Conservation (phyloP, 768 basidiomycete genomes). For the Peribolospora kevripleyi region DNA sequence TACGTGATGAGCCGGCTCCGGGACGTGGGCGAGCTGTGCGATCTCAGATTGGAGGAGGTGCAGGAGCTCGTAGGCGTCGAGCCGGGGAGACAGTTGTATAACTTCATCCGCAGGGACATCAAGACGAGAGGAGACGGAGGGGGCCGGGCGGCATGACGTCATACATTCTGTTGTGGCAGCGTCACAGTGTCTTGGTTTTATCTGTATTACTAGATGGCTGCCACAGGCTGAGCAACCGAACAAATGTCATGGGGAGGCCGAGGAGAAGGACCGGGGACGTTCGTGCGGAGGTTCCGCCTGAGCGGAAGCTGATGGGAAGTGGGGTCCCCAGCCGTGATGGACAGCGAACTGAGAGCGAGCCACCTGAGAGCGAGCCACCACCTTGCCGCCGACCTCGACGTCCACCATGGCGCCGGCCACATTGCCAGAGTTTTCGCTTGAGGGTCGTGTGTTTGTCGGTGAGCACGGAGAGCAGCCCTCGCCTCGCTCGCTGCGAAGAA, state of each 20-base stretch:
- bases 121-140: neutral
- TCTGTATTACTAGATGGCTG: neutral
- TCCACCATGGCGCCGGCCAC: too few species aligned
- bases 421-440: too few species aligned
- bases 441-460: too few species aligned
- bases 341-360: too few species aligned
- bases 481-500: too few species aligned
- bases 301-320: neutral
- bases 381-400: too few species aligned
- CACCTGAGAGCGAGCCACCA: too few species aligned
- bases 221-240: neutral
- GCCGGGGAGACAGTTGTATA: constrained; percentile 51
- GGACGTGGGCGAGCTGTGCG: constrained; percentile 42
- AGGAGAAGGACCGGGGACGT: neutral
- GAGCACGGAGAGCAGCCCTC: too few species aligned
- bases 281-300: neutral
- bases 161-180: neutral
- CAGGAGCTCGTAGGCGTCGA: constrained; percentile 56
- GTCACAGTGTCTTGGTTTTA: too few species aligned
- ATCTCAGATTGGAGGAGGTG: constrained; percentile 34
- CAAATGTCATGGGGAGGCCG: neutral
- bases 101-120: constrained; percentile 39
- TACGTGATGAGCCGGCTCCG: constrained; percentile 60
- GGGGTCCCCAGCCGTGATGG: too few species aligned
- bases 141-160: neutral